Conservation (phyloP, 352 stramenopile genomes). For the Pythium dissotocum region DNA sequence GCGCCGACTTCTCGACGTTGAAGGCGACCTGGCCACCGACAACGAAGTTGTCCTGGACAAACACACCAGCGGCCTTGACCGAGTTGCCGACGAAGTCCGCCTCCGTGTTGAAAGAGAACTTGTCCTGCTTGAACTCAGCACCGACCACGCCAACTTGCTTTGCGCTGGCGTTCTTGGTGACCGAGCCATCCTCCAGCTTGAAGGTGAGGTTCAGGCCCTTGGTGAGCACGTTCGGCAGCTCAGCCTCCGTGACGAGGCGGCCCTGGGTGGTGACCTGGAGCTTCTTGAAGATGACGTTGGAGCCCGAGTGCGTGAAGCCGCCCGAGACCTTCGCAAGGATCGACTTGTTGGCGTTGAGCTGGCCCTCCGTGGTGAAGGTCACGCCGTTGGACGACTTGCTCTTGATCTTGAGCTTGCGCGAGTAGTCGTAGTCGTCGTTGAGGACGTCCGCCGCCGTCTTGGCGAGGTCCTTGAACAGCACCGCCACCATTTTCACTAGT, state of each 20-base stretch:
- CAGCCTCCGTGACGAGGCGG: slow-evolving; percentile 71
- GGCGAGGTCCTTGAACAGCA: slow-evolving; percentile 86
- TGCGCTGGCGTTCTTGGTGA: slow-evolving; percentile 73
- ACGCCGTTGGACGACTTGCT: slow-evolving; percentile 87
- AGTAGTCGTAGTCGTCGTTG: slow-evolving; percentile 89
- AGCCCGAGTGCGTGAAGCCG: slow-evolving; percentile 63
- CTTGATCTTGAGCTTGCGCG: slow-evolving; percentile 91
- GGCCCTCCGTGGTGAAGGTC: slow-evolving; percentile 84
- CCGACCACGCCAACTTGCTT: slow-evolving; percentile 78
- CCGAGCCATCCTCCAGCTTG: slow-evolving; percentile 83
- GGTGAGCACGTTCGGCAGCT: slow-evolving; percentile 78
- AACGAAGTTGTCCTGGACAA: slow-evolving; percentile 77
- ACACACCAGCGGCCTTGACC: slow-evolving; percentile 38
- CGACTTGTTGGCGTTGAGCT: slow-evolving; percentile 85
- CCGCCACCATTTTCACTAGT: slow-evolving; percentile 44
- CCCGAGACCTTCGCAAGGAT: slow-evolving; percentile 83
- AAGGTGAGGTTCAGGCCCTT: slow-evolving; percentile 78
- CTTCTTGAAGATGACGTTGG: slow-evolving; percentile 78
- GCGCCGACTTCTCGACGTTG: slow-evolving; percentile 79
- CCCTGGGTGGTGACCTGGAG: slow-evolving; percentile 87
- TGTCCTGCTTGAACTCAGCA: slow-evolving; percentile 69
- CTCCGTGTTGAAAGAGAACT: slow-evolving; percentile 61
- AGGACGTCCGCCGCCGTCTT: slow-evolving; percentile 85
- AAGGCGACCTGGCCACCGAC: slow-evolving; percentile 72
- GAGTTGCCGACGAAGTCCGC: slow-evolving; percentile 65